phyloP scores from a whole-genome alignment of 768 basidiomycete genomes.

The Lactarius evosmus region DNA sequence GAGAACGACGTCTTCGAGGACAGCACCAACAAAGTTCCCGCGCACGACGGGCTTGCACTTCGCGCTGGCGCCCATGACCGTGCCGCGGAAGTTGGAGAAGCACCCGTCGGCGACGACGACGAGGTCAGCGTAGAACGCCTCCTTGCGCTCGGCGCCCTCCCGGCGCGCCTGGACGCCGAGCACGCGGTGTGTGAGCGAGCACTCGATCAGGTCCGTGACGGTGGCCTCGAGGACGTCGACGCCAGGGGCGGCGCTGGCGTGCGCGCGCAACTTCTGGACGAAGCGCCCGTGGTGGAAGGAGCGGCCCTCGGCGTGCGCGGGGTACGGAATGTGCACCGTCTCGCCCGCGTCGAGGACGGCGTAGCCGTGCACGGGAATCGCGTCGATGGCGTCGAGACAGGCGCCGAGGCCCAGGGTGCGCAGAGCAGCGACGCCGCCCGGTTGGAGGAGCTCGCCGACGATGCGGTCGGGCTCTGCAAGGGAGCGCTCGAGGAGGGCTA shows the following conservation, averaged over 20 bases:
- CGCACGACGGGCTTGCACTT: conserved; percentile 50
- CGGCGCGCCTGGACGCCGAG: conserved; percentile 60
- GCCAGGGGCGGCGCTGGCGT: conserved; percentile 54
- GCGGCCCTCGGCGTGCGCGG: conserved; percentile 64
- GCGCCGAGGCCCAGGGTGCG: conserved; percentile 70
- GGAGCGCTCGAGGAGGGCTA: conserved; percentile 88
- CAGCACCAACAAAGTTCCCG: conserved; percentile 80
- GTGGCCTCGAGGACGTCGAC: conserved; percentile 87
- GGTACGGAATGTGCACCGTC: conserved; percentile 88
- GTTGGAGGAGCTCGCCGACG: conserved; percentile 95
- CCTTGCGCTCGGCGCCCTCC: conserved; percentile 41
- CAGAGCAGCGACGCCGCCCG: conserved; percentile 80
- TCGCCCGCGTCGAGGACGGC: conserved; percentile 67
- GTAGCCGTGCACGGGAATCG: conserved; percentile 80
- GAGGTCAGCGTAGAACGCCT: conserved; percentile 66
- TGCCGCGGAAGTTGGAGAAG: conserved; percentile 83
- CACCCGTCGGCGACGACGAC: conserved; percentile 93
- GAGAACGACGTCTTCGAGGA: conserved; percentile 72
- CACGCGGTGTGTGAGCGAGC: conserved; percentile 48
- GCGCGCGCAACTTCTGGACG: conserved; percentile 70
- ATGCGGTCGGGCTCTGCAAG: conserved; percentile 93
- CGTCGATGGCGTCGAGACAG: conserved; percentile 84
- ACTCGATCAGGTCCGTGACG: conserved; percentile 70
- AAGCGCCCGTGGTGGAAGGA: conserved; percentile 95
- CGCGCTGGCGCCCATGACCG: conserved; percentile 54